Evolutionary conservation across 164 flowering plant species (phyloP).

Genomic region (Vitis amurensis): DNA sequence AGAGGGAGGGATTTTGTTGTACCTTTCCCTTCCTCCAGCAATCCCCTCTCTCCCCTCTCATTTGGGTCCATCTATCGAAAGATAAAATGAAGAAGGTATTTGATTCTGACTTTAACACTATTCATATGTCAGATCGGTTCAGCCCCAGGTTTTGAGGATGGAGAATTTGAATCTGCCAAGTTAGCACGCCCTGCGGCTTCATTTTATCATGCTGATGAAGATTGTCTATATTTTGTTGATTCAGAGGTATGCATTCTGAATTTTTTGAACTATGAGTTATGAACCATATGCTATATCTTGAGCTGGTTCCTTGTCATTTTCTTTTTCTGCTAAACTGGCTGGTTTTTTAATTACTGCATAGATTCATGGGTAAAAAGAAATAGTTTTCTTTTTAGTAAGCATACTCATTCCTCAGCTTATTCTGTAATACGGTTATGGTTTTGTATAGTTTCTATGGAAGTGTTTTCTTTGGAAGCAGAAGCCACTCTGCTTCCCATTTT

Average conservation of each 20-base stretch:
- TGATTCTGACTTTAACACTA: constrained; percentile 1
- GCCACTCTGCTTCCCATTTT: no score
- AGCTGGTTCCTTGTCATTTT: neutral
- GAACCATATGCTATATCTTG: neutral
- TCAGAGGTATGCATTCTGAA: constrained; percentile 66
- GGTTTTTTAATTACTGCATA: no score
- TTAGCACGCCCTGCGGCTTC: constrained; percentile 84
- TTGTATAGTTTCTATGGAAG: no score
- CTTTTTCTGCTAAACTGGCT: neutral
- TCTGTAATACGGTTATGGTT: no score
- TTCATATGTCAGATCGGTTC: constrained; percentile 84
- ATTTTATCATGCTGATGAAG: constrained; percentile 51
- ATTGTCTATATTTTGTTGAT: constrained; percentile 84
- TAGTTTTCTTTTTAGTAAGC: no score
- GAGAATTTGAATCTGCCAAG: constrained; percentile 82
- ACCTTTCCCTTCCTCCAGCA: no score
- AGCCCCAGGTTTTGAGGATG: constrained; percentile 97
- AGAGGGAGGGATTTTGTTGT: no score
- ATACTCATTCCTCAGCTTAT: no score
- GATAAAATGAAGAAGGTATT: neutral
- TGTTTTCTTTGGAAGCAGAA: no score
- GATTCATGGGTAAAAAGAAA: no score
- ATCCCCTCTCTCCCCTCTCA: no score
- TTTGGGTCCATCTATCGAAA: neutral
- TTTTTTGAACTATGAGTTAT: neutral